Conservation (phyloP, 306 rosid genomes). For the Vigna reflexopilosa region DNA sequence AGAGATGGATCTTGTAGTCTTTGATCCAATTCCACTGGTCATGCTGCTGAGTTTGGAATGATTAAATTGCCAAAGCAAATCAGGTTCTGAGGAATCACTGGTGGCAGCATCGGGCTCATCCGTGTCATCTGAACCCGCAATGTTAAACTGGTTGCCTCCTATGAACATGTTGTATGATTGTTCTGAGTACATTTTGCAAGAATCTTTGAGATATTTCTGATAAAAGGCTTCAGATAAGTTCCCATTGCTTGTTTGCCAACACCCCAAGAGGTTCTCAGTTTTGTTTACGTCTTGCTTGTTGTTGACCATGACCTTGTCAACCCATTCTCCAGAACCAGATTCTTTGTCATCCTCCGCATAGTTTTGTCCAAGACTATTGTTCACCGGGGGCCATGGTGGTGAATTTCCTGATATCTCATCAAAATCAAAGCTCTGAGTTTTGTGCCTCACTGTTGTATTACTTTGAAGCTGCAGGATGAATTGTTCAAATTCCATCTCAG, state of each 20-base stretch:
- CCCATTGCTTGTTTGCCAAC: slow-evolving; percentile 80
- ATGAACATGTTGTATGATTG: slow-evolving; percentile 72
- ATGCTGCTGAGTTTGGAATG: slow-evolving; percentile 66
- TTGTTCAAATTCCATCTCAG: slow-evolving; percentile 2
- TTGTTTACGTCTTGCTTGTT: slow-evolving; percentile 81
- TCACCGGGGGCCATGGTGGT: slow-evolving; percentile 90
- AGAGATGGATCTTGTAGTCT: slow-evolving; percentile 54
- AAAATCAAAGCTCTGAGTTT: slow-evolving; percentile 78
- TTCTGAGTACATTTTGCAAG: slow-evolving; percentile 71
- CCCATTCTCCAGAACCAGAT: slow-evolving; percentile 81
- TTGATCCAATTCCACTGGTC: slow-evolving; percentile 67
- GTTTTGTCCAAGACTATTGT: slow-evolving; percentile 60
- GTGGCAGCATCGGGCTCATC: slow-evolving; percentile 95
- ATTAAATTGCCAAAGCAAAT: slow-evolving; percentile 93
- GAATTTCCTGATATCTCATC: slow-evolving; percentile 84
- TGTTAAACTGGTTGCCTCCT: slow-evolving; percentile 65
- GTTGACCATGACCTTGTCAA: slow-evolving; percentile 98
- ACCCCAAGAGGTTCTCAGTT: slow-evolving; percentile 63
- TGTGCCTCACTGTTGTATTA: slow-evolving; percentile 56
- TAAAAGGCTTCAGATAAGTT: slow-evolving; percentile 70
- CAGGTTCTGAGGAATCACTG: slow-evolving; percentile 95
- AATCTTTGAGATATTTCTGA: slow-evolving; percentile 87
- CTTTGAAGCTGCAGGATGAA: slow-evolving; percentile 63
- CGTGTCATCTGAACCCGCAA: slow-evolving; percentile 67
- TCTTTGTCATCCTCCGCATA: slow-evolving; percentile 76